Base-by-base conservation (phyloP, 352 stramenopile genomes). In the Globisporangium irregulare region DNA sequence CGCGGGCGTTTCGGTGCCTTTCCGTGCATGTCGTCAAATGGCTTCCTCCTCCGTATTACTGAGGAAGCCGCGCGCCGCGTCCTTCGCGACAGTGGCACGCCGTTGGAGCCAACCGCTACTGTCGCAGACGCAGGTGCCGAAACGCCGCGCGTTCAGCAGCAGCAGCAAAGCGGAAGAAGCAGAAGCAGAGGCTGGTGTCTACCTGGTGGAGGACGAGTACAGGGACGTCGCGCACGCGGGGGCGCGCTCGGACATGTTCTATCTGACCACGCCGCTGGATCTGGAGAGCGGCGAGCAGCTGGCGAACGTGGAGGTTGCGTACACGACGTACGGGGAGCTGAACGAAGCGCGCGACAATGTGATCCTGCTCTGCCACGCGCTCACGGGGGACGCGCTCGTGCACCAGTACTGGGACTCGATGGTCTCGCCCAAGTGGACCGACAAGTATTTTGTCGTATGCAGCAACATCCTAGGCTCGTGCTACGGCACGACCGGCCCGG, bases 361-460 rank as follows among this genome's bases (percentile, higher is more conserved):
- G 59, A 60, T 71, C 29, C 56, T 68, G 63, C 59, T 64, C 27
- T 98, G 94, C 75, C 95, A 98, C 74, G 96, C 94, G 15, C 80
- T 99, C n/a, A 99, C 95, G 27, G 95, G 94, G 36, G 97, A 99
- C 76, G 94, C 96, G 32, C 84, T 87, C 15, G 81, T 98, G 22
- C 92, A 98, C 66, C 82, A 95, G 25, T 98, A 97, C 89, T 98
- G 93, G 94, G 87, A 97, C 63, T 82, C 89, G 66, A 89, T 98
- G 71, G 82, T 98, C n/a, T 89, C 95, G 27, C 81, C 92, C 15
- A 95, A 98, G 74, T 98, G 98, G 88, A 98, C 95, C 7, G 82
- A 96, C 73, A 95, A 97, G 71, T 99, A 99, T 75, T 98, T 98
- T 67, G 77, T 99, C n/a, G 91, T 99, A 0, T 99, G 96, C 73